Conservation (phyloP, 257 asterid species). For the Craterostigma plantagineum region DNA sequence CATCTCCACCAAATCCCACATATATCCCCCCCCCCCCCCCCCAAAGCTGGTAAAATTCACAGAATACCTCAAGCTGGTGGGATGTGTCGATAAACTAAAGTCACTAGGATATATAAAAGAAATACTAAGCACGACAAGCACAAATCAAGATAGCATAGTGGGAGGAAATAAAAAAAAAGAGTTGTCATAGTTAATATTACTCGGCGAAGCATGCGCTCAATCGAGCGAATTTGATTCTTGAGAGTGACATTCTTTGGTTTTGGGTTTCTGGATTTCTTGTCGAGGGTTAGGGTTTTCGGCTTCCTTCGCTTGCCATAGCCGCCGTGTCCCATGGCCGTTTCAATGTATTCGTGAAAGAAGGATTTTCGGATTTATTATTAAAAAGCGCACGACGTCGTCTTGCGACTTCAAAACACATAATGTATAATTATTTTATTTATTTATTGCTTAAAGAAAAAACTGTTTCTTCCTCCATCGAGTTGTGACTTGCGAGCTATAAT, state of each 20-base stretch:
- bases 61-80: no score
- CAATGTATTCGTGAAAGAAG: background rate
- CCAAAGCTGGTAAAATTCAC: background rate
- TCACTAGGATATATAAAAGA: background rate
- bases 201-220: slow-evolving; percentile 78
- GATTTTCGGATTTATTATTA: no score
- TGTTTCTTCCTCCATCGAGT: no score
- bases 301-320: slow-evolving; percentile 65
- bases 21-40: background rate
- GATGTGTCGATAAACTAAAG: background rate
- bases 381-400: no score
- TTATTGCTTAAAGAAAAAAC: background rate
- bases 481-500: no score
- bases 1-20: background rate
- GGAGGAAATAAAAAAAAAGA: no score
- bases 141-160: background rate
- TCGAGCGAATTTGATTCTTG: slow-evolving; percentile 83
- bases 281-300: slow-evolving; percentile 39
- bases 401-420: no score
- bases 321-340: slow-evolving; percentile 54
- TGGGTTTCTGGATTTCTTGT: slow-evolving; percentile 37
- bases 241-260: slow-evolving; percentile 59
- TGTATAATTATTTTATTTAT: no score
- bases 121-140: background rate
- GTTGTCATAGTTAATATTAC: slow-evolving; percentile 18